Base-by-base conservation (phyloP, 1,284 basidiomycete species). In the Pisolithus thermaeus region DNA sequence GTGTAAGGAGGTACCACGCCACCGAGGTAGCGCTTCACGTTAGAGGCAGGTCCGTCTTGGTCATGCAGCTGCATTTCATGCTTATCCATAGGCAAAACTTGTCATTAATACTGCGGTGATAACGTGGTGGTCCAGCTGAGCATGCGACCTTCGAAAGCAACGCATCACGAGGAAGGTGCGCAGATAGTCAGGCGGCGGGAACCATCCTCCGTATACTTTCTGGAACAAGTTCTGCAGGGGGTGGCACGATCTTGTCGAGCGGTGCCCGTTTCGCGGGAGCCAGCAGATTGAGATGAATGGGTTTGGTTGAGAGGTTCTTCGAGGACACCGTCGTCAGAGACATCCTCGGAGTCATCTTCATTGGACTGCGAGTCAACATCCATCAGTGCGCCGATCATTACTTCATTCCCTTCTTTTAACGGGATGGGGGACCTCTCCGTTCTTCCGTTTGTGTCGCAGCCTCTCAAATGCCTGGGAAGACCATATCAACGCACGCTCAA, bases 261-360 rank as follows among this genome's bases (percentile, higher is more conserved):
- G 87, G 87, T 9, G 84, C 84, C 6, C 86, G 75, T 63, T 87
- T 87, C 50, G 84, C 82, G 25, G 88, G 71, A 3, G 85, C 84
- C 27, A 89, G 73, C 35, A 88, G 68, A 61, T 86, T 87, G 58
- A 88, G 69, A 30, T 85, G 75, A 37, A 88, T 69, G 50, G 80
- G 75, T 54, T 75, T 74, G 58, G 81, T 49, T 49, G 20, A 70
- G 58, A 2, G 75, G 69, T 51, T 81, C 78, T 63, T 87, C 84
- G 7, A 54, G 56, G 1, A 42, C 47, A 49, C 51, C 57, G 22
- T 43, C 54, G 3, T 40, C 5, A 8, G 28, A 47, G 25, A 47
- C 51, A 23, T 42, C 20, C 5, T 46, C 48, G 25, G 45, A 7
- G 11, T 52, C 38, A 5, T 44, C 28, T 9, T 9, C 28, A 51